phyloP scores from a whole-genome alignment of 179 eudicot genomes.

The Spinacia oleracea region DNA sequence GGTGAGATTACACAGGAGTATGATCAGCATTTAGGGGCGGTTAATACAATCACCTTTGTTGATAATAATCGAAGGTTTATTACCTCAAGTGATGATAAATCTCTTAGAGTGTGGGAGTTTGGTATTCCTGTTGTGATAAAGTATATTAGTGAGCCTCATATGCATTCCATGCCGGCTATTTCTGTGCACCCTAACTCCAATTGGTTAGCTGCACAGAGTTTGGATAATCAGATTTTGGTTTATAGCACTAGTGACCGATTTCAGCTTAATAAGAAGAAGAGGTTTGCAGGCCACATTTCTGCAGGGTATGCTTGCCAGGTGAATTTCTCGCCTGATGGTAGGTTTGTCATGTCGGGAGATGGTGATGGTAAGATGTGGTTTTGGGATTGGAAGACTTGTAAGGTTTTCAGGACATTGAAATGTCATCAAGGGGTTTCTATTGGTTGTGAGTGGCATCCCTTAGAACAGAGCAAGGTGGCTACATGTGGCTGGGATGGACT shows the following conservation, averaged over 20 bases:
- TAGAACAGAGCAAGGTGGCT: conserved; percentile 94
- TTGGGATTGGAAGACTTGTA: conserved; percentile 99
- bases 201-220: conserved; percentile 96
- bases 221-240: conserved; percentile 94
- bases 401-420: conserved; percentile 77
- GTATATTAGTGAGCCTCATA: conserved; percentile 97
- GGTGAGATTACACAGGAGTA: conserved; percentile 93
- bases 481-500: conserved; percentile 99
- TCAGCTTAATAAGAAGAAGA: conserved; percentile 94
- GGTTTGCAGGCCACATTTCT: conserved; percentile 87
- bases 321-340: conserved; percentile 93
- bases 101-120: conserved; percentile 91
- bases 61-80: conserved; percentile 93
- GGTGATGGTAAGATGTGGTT: conserved; percentile 97
- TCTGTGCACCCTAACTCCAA: conserved; percentile 81
- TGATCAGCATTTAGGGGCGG: conserved; percentile 97
- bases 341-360: conserved; percentile 96
- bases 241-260: conserved; percentile 88
- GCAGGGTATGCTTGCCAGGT: conserved; percentile 99
- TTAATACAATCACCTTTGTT: conserved; percentile 90
- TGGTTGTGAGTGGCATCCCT: conserved; percentile 92
- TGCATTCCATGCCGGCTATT: conserved; percentile 97
- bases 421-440: conserved; percentile 94
- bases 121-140: conserved; percentile 98
- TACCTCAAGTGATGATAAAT: conserved; percentile 94